Conservation (phyloP, 495 filamentous ascomycete genomes). For the Thermothielavioides terrestris region DNA sequence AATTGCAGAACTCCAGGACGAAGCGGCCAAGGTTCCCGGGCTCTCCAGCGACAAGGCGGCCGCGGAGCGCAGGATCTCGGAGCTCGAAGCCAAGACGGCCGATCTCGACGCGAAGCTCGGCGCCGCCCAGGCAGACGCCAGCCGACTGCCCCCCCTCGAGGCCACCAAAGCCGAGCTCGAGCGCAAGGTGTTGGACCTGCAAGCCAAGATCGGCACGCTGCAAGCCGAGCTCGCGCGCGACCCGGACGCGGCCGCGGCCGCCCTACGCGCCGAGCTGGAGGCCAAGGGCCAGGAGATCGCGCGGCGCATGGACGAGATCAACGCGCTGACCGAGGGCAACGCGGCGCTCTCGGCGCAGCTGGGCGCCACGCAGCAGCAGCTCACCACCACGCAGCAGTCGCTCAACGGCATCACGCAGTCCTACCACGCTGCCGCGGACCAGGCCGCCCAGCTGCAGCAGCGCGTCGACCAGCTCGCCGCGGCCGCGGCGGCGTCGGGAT, state of each 20-base stretch:
- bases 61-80: slow-evolving; percentile 22
- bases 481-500: no score
- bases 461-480: slow-evolving; percentile 17
- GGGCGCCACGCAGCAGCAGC: slow-evolving; percentile 19
- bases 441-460: slow-evolving; percentile 18
- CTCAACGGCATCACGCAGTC: slow-evolving; percentile 17
- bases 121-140: slow-evolving; percentile 24
- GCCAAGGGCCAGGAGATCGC: slow-evolving; percentile 21
- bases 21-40: slow-evolving; percentile 22
- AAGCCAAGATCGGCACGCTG: slow-evolving; percentile 20
- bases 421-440: slow-evolving; percentile 15
- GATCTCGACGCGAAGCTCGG: slow-evolving; percentile 21
- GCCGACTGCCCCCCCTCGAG: slow-evolving; percentile 23
- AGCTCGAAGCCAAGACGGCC: slow-evolving; percentile 19
- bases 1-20: slow-evolving; percentile 16
- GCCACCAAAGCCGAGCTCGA: slow-evolving; percentile 24
- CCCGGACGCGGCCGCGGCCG: slow-evolving; percentile 18
- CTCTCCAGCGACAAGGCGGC: slow-evolving; percentile 19
- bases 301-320: slow-evolving; percentile 21
- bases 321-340: slow-evolving; percentile 19
- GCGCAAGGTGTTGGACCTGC: slow-evolving; percentile 15
- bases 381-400: slow-evolving; percentile 12
- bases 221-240: slow-evolving; percentile 19
- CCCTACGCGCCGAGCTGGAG: slow-evolving; percentile 23
- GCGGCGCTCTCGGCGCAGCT: slow-evolving; percentile 20